Percentiles rank a stretch among this genome's conserved stretches.
Evolutionary conservation across 2,329 filamentous ascomycete genomes (phyloP).

Genomic region (Leptographium wingfieldii): DNA sequence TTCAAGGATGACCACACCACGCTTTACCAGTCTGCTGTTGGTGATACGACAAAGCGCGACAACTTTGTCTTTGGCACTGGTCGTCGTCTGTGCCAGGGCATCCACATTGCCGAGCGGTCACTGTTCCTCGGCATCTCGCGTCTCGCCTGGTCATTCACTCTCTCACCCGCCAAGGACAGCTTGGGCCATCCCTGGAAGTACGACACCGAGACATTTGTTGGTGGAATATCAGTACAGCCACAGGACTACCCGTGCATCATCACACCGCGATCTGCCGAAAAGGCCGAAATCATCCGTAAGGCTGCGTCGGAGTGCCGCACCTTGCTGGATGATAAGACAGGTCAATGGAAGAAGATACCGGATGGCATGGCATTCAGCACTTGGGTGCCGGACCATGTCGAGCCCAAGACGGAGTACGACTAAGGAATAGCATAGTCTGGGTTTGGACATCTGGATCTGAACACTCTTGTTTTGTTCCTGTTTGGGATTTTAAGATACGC

Average conservation of each 20-base stretch:
- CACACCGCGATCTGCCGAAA: neutral
- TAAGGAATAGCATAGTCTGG: neutral
- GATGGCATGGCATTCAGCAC: constrained; percentile 6
- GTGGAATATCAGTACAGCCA: constrained; percentile 3
- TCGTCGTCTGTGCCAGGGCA: constrained; percentile 44
- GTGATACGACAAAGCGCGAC: constrained; percentile 27
- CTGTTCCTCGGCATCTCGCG: constrained; percentile 34
- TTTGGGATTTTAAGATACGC: neutral
- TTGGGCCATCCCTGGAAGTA: neutral
- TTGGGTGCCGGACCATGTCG: neutral
- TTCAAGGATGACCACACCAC: constrained; percentile 18
- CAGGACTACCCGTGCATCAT: constrained; percentile 1
- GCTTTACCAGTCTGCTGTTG: constrained; percentile 15
- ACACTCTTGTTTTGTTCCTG: neutral
- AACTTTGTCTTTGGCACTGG: constrained; percentile 44
- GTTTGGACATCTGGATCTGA: neutral
- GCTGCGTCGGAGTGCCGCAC: neutral
- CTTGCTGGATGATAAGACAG: neutral
- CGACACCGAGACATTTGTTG: constrained; percentile 1
- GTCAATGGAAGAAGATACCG: constrained; percentile 2
- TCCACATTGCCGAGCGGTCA: constrained; percentile 37
- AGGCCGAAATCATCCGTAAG: neutral
- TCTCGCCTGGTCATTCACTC: constrained; percentile 30
- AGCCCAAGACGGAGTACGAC: constrained; percentile 1
- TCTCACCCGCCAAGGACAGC: constrained; percentile 10